A percentile compares a stretch with the other conserved stretches of the same genome.
These are phyloP conservation scores for Emiliania huxleyi DNA, from an alignment of 78 protist species.

Conservation along the genomic window DNA sequence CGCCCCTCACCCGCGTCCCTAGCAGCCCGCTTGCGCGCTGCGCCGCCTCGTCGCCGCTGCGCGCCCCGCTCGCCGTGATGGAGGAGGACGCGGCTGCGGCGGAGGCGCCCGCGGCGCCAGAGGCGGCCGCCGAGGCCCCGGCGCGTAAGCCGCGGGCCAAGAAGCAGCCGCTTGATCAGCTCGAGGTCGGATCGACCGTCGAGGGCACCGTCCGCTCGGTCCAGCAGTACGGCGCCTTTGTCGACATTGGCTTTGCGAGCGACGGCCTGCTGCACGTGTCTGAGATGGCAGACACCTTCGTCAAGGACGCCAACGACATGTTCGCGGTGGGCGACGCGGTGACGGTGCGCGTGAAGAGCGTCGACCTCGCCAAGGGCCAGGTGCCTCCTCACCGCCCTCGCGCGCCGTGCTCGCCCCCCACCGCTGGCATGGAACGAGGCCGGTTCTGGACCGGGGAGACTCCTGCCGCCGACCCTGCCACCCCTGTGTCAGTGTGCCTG, in stretches of 20 bases:
- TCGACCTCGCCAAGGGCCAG: background rate
- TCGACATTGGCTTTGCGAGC: background rate
- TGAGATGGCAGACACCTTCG: background rate
- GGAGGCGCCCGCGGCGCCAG: background rate
- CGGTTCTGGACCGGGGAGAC: too few relatives aligned
- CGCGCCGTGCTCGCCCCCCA: too few relatives aligned
- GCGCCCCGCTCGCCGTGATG: background rate
- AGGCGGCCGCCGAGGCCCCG: background rate
- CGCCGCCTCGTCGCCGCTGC: background rate
- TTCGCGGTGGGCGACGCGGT: background rate
- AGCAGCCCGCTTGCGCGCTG: too few relatives aligned
- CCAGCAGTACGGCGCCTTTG: background rate
- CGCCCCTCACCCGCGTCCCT: too few relatives aligned
- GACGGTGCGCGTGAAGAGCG: background rate
- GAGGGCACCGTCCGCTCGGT: background rate
- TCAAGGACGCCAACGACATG: background rate
- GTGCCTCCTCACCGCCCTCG: too few relatives aligned
- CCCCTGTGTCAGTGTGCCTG: too few relatives aligned
- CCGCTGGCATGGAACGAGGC: too few relatives aligned
- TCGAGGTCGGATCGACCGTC: background rate
- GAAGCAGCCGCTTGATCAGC: background rate
- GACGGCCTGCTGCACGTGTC: slow-evolving; percentile 19
- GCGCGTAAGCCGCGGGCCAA: background rate
- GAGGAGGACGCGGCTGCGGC: background rate
- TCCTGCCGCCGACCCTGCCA: too few relatives aligned